Base-by-base conservation (phyloP, 148 eudicot genomes). In the Chenopodium album region DNA sequence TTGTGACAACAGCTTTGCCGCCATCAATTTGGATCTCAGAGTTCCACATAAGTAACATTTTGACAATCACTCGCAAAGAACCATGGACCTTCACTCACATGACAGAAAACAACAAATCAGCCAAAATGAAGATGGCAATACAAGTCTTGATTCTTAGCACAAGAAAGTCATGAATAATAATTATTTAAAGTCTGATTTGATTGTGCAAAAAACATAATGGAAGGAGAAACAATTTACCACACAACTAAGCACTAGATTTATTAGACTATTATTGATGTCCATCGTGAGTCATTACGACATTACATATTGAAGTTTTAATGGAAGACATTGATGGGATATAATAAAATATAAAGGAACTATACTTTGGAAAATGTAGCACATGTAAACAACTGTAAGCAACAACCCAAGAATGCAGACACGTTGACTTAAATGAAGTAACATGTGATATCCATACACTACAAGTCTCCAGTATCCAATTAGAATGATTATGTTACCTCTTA, bases 31-130 rank as follows among this genome's bases (percentile, higher is more conserved):
- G 85, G 79, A 93, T 86, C 82, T 75, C 82, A 80, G 98, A 89
- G 78, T 93, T 89, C 95, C 91, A 90, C 98, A 93, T 93, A 76
- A 93, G 90, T 78, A 93, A 86, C 94, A 93, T 90, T 78, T 93
- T 93, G 78, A 92, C 95, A 85, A 90, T 87, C 62, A 92, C 90
- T 81, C 95, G 88, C 44, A 92, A 79, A 68, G 95, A 94, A 81
- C 98, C 98, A 87, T 87, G 89, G 73, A 93, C 95, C 98, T 93
- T 84, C 86, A 86, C 31, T 41, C 79, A 77, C n/a, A 83, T 73
- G 71, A 74, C 62, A 52, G 46, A 23, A 70, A 59, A n/a, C 69
- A 14, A 73, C 19, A 9, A 29, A 54, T 68, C 71, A 76, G 44
- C 50, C 70, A 75, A 54, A 48, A 47, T 67, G 32, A 66, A 76